These are phyloP conservation scores for Zoysia japonica DNA, from an alignment of 176 grass and related monocot species.

Conservation along the genomic window DNA sequence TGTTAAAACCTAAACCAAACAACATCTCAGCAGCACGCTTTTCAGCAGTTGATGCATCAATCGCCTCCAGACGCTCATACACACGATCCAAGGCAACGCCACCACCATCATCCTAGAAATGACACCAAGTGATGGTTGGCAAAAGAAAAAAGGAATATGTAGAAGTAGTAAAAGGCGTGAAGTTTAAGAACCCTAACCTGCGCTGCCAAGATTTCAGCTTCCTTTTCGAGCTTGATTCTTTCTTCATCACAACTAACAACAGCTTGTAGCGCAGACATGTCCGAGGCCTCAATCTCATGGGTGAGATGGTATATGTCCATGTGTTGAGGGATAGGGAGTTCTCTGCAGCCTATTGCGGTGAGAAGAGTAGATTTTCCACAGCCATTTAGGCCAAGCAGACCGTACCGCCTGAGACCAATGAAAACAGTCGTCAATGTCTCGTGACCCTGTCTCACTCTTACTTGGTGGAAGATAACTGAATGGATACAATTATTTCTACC, in stretches of 20 bases:
- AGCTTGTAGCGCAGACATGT: slow-evolving; percentile 83
- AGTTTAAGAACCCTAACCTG: slow-evolving; percentile 45
- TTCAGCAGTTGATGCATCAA: slow-evolving; percentile 92
- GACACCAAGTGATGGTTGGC: neutral
- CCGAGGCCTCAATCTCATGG: slow-evolving; percentile 90
- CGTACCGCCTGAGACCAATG: slow-evolving; percentile 72
- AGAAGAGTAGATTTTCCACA: slow-evolving; percentile 98
- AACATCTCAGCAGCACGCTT: slow-evolving; percentile 90
- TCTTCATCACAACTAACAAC: slow-evolving; percentile 96
- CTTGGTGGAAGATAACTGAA: slow-evolving; percentile 6
- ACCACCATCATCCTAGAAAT: slow-evolving; percentile 70
- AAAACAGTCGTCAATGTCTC: slow-evolving; percentile 1
- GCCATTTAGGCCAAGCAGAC: slow-evolving; percentile 92
- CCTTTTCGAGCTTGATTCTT: slow-evolving; percentile 81
- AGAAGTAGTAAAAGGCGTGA: neutral
- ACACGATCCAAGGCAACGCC: slow-evolving; percentile 82
- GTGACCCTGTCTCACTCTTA: neutral
- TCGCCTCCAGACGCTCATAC: slow-evolving; percentile 84
- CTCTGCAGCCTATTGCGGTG: slow-evolving; percentile 73
- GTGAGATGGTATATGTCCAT: slow-evolving; percentile 95
- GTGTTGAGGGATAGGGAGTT: slow-evolving; percentile 92
- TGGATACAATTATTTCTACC: slow-evolving; percentile 46
- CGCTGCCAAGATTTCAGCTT: slow-evolving; percentile 72
- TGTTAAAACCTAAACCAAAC: slow-evolving; percentile 88
- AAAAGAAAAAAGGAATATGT: neutral